Evolutionary conservation across 352 stramenopile species (phyloP).

Genomic region (Phytophthora kernoviae): DNA sequence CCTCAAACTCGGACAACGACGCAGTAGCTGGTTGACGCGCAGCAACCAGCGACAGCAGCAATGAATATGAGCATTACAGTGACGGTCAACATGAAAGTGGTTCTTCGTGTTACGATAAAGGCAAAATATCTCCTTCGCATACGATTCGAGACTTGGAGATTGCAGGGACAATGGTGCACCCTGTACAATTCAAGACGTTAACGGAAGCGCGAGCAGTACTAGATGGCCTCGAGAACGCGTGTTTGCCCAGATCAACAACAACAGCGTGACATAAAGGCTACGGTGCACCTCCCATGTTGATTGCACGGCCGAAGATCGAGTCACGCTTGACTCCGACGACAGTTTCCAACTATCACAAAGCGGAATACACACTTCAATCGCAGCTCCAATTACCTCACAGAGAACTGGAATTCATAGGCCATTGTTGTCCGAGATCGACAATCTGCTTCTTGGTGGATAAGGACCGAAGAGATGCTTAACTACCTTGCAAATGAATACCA

Average conservation of each 20-base stretch:
- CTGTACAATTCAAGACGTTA: too few relatives aligned
- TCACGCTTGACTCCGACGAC: background rate
- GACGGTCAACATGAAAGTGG: too few relatives aligned
- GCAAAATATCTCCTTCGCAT: too few relatives aligned
- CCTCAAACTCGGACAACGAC: too few relatives aligned
- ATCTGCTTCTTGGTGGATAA: conserved; percentile 4
- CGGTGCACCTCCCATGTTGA: conserved; percentile 1
- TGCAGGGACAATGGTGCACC: too few relatives aligned
- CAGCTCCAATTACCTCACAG: background rate
- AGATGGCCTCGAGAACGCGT: background rate
- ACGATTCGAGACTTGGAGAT: too few relatives aligned
- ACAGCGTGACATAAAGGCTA: background rate
- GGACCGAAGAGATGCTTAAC: background rate
- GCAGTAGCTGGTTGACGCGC: too few relatives aligned
- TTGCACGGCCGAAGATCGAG: background rate
- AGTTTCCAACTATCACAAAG: conserved; percentile 1
- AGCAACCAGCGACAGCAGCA: too few relatives aligned
- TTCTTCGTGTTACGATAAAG: too few relatives aligned
- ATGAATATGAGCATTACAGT: too few relatives aligned
- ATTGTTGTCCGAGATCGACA: conserved; percentile 5
- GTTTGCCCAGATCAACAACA: background rate
- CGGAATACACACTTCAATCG: background rate
- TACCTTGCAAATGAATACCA: background rate
- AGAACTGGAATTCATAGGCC: conserved; percentile 5
- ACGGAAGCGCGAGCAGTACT: background rate